Evolutionary conservation across 805 yeast genomes (phyloP), one percentile per base, ranked within the genome.

Genomic region (Saturnispora zaruensis): DNA sequence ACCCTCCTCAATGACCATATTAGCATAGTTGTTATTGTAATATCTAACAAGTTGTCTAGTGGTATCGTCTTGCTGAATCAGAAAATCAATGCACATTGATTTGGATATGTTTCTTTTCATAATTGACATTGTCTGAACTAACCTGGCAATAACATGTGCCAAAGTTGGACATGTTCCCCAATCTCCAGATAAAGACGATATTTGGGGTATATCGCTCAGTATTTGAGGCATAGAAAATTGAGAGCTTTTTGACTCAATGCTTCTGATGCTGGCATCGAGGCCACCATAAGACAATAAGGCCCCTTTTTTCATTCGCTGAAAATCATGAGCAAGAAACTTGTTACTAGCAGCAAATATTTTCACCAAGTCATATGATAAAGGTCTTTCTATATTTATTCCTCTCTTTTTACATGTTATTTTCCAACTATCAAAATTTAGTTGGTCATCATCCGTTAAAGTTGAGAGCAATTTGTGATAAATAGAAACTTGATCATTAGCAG

Each of bases 81-180:
- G 28, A 40, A 49, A 54, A 23, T 47, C 49, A 18, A 71, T 71
- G 55, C 81, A 77, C 18, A 72, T 52, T 6, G 63, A 55, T n/a
- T 66, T 60, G 0, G 76, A 66, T 16, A 72, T 52, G 21, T 74
- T 60, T 8, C 66, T 61, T 44, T 66, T 60, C 21, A 76, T 53
- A 3, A 71, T 46, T 4, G 58, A 46, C 52, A 68, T 70, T 16
- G 77, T 57, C 54, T 80, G 83, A 1, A 81, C 69, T 8, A 75
- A 58, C 49, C 87, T 66, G 1, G 76, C 74, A 0, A 84, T 76
- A 51, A 84, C 69, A 54, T 76, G 76, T 46, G 79, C 62, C 20
- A 79, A 60, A 0, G 89, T 82, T 18, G 80, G 70, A 1, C 85
- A 79, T 2, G 48, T 66, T 44, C 63, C 58, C 89, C 89, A 83